These are phyloP conservation scores for Aegilops umbellulata DNA, from an alignment of 176 grass and related monocot genomes.

Conservation along the genomic window DNA sequence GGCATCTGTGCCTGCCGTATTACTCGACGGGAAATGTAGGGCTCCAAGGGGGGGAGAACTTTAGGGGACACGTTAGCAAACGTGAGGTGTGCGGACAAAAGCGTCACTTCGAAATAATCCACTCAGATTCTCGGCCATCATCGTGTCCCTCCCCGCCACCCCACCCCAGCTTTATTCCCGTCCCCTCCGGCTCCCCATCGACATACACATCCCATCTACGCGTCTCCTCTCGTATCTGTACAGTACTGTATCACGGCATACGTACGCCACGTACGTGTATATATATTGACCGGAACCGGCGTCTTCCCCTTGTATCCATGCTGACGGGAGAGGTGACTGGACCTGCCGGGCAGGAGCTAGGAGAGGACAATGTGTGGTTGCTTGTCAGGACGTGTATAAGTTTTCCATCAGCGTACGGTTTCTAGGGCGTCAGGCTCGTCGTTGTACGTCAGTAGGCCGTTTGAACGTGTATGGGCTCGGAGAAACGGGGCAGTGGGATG, in stretches of 20 bases:
- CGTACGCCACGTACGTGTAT: neutral
- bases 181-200: slow-evolving; percentile 22
- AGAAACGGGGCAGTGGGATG: neutral
- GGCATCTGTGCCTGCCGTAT: slow-evolving; percentile 3
- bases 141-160: slow-evolving; percentile 27
- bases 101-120: slow-evolving; percentile 60
- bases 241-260: neutral
- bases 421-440: neutral
- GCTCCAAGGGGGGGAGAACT: slow-evolving; percentile 17
- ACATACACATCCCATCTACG: slow-evolving; percentile 32
- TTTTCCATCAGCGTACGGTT: neutral
- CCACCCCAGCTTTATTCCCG: slow-evolving; percentile 24
- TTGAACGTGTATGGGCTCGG: neutral
- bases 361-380: neutral
- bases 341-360: neutral
- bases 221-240: slow-evolving; percentile 24
- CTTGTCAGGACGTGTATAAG: neutral
- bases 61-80: slow-evolving; percentile 47
- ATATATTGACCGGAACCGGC: slow-evolving; percentile 21
- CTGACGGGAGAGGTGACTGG: neutral
- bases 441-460: neutral
- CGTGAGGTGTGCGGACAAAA: slow-evolving; percentile 54
- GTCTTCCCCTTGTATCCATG: slow-evolving; percentile 9
- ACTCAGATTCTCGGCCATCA: slow-evolving; percentile 53
- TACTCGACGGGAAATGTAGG: neutral